Conservation (phyloP, 352 stramenopile species). For the Pythium myriotylum region DNA sequence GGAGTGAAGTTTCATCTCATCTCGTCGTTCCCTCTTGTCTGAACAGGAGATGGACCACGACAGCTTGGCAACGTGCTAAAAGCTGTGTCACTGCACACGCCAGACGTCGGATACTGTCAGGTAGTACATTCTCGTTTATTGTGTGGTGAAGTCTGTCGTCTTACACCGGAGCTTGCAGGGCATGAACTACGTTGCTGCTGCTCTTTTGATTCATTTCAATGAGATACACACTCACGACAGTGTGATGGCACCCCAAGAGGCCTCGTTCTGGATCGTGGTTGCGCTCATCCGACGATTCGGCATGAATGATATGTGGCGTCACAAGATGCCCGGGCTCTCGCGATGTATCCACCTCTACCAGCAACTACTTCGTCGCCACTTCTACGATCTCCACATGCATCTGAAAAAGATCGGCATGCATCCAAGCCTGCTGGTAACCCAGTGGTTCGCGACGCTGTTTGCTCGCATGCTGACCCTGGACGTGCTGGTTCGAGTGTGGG, state of each 20-base stretch:
- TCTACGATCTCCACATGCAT: slow-evolving; percentile 66
- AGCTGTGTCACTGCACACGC: slow-evolving; percentile 45
- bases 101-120: slow-evolving; percentile 81
- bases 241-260: slow-evolving; percentile 41
- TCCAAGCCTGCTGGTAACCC: slow-evolving; percentile 72
- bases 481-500: slow-evolving; percentile 66
- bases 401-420: slow-evolving; percentile 82
- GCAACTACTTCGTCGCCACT: slow-evolving; percentile 66
- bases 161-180: slow-evolving; percentile 34
- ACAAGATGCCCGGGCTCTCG: slow-evolving; percentile 79
- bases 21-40: neutral
- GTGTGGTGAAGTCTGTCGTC: neutral
- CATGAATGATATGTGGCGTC: slow-evolving; percentile 71
- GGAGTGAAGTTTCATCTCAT: too few species aligned
- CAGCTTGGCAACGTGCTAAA: slow-evolving; percentile 80
- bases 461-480: slow-evolving; percentile 50
- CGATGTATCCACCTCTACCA: slow-evolving; percentile 79
- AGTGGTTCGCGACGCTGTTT: slow-evolving; percentile 90
- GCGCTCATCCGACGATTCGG: slow-evolving; percentile 55
- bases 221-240: neutral
- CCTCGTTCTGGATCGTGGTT: slow-evolving; percentile 60
- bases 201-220: slow-evolving; percentile 53
- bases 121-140: slow-evolving; percentile 23
- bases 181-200: slow-evolving; percentile 86
- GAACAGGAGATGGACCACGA: slow-evolving; percentile 49